Evolutionary conservation across 495 filamentous ascomycete species (phyloP).

Genomic region (Staphylotrichum tortipilum): DNA sequence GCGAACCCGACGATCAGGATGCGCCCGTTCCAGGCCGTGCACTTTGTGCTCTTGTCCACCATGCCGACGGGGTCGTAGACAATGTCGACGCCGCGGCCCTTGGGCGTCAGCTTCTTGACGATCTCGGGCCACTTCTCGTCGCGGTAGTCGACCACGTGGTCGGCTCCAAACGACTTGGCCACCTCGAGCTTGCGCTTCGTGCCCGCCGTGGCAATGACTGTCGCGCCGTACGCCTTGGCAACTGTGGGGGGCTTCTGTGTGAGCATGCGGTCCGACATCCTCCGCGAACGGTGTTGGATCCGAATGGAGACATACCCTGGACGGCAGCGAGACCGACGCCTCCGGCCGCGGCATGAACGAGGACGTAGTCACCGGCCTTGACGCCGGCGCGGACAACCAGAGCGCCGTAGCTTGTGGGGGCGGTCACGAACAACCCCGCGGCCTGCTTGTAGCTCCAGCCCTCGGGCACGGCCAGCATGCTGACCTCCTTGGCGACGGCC

Average conservation of each 20-base stretch:
- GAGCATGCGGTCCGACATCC: slow-evolving; percentile 2
- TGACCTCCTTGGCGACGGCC: slow-evolving; percentile 54
- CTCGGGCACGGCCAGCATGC: slow-evolving; percentile 61
- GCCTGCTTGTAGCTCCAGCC: slow-evolving; percentile 81
- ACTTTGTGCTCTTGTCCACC: slow-evolving; percentile 76
- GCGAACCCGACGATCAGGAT: slow-evolving; percentile 87
- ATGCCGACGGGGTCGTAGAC: slow-evolving; percentile 87
- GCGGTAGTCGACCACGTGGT: slow-evolving; percentile 71
- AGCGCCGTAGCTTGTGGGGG: slow-evolving; percentile 81
- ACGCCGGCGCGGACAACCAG: slow-evolving; percentile 70
- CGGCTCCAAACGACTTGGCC: slow-evolving; percentile 71
- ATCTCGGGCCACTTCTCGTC: slow-evolving; percentile 63
- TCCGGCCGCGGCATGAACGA: slow-evolving; percentile 88
- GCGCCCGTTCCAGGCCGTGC: slow-evolving; percentile 82
- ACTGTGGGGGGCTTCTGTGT: slow-evolving; percentile 35
- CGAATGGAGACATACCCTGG: slow-evolving; percentile 41
- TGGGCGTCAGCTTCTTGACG: slow-evolving; percentile 67
- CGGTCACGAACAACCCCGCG: slow-evolving; percentile 83
- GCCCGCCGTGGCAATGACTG: slow-evolving; percentile 81
- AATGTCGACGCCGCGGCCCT: slow-evolving; percentile 70
- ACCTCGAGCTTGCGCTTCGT: slow-evolving; percentile 69
- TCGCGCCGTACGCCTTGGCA: slow-evolving; percentile 83
- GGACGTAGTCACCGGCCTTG: slow-evolving; percentile 72
- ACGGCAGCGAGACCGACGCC: slow-evolving; percentile 89
- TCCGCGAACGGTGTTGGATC: not conserved